A percentile compares a stretch with the other conserved stretches of the same genome.
These are phyloP conservation scores for Hylodesmum podocarpum DNA, from an alignment of 306 rosid species.

Conservation along the genomic window DNA sequence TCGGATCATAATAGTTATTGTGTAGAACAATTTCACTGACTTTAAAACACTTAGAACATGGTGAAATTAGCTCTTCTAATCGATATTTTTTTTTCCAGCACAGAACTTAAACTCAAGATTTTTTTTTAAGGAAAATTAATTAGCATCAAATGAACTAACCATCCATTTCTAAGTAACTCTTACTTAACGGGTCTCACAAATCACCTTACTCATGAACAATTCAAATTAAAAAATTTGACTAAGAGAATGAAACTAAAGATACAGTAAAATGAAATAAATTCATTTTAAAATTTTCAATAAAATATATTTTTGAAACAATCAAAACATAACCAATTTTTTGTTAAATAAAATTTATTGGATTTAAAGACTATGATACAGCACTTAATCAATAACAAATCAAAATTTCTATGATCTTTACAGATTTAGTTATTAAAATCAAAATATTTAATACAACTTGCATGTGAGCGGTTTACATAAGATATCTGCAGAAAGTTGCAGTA, in stretches of 20 bases:
- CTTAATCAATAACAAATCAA: too few relatives aligned
- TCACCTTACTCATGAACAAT: neutral
- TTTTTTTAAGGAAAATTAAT: too few relatives aligned
- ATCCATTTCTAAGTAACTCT: neutral
- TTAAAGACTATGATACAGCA: too few relatives aligned
- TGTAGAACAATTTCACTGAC: neutral
- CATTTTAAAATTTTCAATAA: neutral
- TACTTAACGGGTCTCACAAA: neutral
- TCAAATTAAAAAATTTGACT: neutral
- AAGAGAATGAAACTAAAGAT: neutral
- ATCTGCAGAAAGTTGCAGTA: neutral
- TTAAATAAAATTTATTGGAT: neutral
- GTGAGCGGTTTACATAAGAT: conserved; percentile 6
- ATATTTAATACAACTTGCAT: neutral
- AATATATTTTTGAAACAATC: neutral
- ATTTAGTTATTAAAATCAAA: too few relatives aligned
- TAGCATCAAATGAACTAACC: neutral
- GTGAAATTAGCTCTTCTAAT: too few relatives aligned
- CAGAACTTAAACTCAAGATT: neutral
- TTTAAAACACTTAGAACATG: neutral
- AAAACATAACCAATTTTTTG: neutral
- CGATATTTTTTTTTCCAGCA: neutral
- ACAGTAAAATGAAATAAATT: neutral
- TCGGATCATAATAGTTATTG: neutral
- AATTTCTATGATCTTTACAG: too few relatives aligned